phyloP scores from a whole-genome alignment of 2,329 filamentous ascomycete species.

The Epichloe glyceriae region DNA sequence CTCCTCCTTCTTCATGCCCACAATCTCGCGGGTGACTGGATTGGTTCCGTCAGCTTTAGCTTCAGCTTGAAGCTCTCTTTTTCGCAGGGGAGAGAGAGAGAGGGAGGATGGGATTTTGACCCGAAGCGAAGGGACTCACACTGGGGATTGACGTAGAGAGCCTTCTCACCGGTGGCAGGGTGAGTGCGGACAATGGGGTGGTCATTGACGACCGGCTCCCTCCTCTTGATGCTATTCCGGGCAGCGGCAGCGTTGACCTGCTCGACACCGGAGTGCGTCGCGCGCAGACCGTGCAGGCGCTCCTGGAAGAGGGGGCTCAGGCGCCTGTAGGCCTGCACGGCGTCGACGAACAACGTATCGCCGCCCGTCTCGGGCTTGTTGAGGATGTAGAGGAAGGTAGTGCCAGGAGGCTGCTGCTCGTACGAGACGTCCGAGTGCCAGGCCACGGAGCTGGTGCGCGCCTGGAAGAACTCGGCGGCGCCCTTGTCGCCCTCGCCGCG shows the following conservation, averaged over 20 bases:
- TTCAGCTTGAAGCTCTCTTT: not conserved
- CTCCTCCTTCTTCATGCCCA: conserved; percentile 79
- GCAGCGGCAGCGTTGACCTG: conserved; percentile 60
- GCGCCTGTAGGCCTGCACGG: conserved; percentile 67
- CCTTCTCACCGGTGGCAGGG: conserved; percentile 72
- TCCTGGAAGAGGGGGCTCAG: conserved; percentile 69
- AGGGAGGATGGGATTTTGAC: too few relatives aligned
- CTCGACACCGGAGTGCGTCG: conserved; percentile 70
- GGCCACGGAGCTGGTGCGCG: conserved; percentile 65
- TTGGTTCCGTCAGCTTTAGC: not conserved
- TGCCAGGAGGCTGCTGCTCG: conserved; percentile 77
- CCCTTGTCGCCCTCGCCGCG: conserved; percentile 40
- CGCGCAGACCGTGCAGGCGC: conserved; percentile 66
- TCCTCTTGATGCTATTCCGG: conserved; percentile 56
- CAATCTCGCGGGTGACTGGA: conserved; percentile 63
- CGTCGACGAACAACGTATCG: conserved; percentile 73
- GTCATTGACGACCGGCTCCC: conserved; percentile 60
- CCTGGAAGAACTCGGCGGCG: conserved; percentile 47
- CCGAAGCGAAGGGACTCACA: conserved; percentile 37
- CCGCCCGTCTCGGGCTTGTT: conserved; percentile 70
- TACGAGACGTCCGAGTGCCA: conserved; percentile 89
- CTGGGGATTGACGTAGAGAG: conserved; percentile 69
- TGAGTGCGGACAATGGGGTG: conserved; percentile 76
- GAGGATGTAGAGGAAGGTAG: conserved; percentile 80
- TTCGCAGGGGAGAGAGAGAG: too few relatives aligned